Evolutionary conservation across 768 basidiomycete genomes (phyloP).

Genomic region (Asterophora lycoperdoides): DNA sequence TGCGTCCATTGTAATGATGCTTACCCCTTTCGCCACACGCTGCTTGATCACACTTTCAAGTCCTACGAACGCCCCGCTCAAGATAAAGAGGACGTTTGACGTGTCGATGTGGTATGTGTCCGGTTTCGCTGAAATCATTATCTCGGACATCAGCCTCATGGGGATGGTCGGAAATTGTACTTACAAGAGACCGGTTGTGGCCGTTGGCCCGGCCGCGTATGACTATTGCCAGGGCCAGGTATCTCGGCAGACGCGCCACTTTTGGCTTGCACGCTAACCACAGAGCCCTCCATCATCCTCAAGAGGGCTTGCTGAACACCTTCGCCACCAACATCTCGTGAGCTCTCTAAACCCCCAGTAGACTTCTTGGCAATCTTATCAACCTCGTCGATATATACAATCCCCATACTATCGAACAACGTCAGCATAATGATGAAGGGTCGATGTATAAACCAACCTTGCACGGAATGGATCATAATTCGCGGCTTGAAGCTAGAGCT

Average conservation of each 20-base stretch:
- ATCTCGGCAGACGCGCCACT: constrained; percentile 45
- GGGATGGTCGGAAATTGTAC: constrained; percentile 5
- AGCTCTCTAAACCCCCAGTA: constrained; percentile 56
- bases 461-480: constrained; percentile 86
- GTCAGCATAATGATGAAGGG: constrained; percentile 1
- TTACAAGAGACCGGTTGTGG: constrained; percentile 37
- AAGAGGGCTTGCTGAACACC: constrained; percentile 93
- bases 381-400: constrained; percentile 94
- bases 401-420: constrained; percentile 64
- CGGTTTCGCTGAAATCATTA: constrained; percentile 39
- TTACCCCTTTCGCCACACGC: constrained; percentile 79
- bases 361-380: constrained; percentile 84
- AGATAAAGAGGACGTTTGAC: constrained; percentile 88
- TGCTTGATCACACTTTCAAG: constrained; percentile 78
- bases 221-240: constrained; percentile 39
- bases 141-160: no score
- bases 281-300: constrained; percentile 91
- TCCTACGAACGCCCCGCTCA: constrained; percentile 94
- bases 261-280: constrained; percentile 78
- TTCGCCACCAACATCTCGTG: constrained; percentile 90
- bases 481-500: constrained; percentile 73
- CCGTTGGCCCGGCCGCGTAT: constrained; percentile 47
- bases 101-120: constrained; percentile 81
- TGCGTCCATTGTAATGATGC: constrained; percentile 23
- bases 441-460: constrained; percentile 42